Percentiles rank a stretch among this genome's conserved stretches.
Evolutionary conservation across 306 rosid genomes (phyloP).

Genomic region (Pachyrhizus erosus): DNA sequence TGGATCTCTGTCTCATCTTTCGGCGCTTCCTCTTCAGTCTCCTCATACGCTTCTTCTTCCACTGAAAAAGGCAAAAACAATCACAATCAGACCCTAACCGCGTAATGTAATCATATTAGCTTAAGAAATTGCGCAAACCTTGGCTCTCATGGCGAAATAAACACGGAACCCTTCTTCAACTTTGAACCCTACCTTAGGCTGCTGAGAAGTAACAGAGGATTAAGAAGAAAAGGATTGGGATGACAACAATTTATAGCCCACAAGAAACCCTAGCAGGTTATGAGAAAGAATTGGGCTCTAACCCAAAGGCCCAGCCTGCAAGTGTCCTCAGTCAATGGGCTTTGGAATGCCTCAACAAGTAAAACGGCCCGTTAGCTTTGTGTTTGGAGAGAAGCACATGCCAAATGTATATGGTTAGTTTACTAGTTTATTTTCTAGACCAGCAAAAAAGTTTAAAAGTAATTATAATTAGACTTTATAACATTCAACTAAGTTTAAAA

Average conservation of each 20-base stretch:
- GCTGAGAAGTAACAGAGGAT: background rate
- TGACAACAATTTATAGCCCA: slow-evolving; percentile 30
- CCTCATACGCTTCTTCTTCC: slow-evolving; percentile 98
- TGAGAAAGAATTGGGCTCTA: slow-evolving; percentile 23
- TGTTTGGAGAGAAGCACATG: background rate
- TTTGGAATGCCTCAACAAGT: background rate
- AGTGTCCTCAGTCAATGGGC: background rate
- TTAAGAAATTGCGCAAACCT: slow-evolving; percentile 29
- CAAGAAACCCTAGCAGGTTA: slow-evolving; percentile 41
- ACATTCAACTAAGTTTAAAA: background rate
- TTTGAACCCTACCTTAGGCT: slow-evolving; percentile 11
- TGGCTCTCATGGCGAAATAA: slow-evolving; percentile 67
- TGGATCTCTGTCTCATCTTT: slow-evolving; percentile 95
- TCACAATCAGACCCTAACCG: background rate
- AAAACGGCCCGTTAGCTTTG: background rate
- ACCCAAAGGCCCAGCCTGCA: background rate
- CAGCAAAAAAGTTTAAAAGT: no score
- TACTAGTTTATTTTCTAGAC: no score
- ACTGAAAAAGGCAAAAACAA: slow-evolving; percentile 42
- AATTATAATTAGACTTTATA: no score
- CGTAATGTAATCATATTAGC: background rate
- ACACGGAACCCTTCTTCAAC: background rate
- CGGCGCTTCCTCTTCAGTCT: slow-evolving; percentile 89
- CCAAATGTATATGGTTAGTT: background rate
- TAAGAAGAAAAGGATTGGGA: accelerated